These are phyloP conservation scores for Coemansia sp. DNA, from an alignment of 192 early-diverging fungal genomes.

Conservation along the genomic window DNA sequence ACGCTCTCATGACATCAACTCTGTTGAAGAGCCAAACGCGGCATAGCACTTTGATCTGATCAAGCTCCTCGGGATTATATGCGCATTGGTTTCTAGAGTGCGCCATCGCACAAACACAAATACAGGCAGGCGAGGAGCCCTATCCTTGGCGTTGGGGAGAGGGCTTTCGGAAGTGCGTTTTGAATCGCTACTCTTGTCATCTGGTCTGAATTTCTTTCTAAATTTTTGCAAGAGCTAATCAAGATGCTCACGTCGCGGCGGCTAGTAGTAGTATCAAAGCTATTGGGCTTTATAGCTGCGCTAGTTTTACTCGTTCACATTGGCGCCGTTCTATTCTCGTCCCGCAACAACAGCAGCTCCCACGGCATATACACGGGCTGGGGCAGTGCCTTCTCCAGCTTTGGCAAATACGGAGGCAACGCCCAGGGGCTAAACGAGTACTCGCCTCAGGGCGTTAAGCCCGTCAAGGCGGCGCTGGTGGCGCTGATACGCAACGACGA, in stretches of 20 bases:
- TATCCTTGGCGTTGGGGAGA: not conserved
- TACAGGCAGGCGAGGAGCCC: not conserved
- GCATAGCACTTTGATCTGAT: not conserved
- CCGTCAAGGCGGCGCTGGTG: constrained; percentile 64
- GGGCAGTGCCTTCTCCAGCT: constrained; percentile 18
- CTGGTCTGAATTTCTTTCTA: not conserved
- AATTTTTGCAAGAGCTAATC: not conserved
- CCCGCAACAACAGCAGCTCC: constrained; percentile 31
- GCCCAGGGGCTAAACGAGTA: constrained; percentile 4
- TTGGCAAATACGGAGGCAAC: constrained; percentile 18
- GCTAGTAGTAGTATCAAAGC: constrained; percentile 21
- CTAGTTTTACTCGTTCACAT: constrained; percentile 36
- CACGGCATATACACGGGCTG: constrained; percentile 32
- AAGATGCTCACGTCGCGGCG: constrained; percentile 38
- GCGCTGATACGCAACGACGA: constrained; percentile 69
- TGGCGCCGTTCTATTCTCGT: constrained; percentile 24
- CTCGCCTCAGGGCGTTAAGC: constrained; percentile 12
- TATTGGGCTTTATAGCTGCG: constrained; percentile 30
- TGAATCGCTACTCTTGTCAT: not conserved
- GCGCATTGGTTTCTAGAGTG: not conserved
- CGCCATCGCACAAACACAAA: not conserved
- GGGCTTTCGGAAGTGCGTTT: not conserved
- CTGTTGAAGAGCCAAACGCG: too few species aligned
- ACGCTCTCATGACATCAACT: too few species aligned
- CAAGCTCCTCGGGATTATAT: not conserved